These are phyloP conservation scores for Hypseocharis bilobata DNA, from an alignment of 441 rosid genomes.

Conservation along the genomic window DNA sequence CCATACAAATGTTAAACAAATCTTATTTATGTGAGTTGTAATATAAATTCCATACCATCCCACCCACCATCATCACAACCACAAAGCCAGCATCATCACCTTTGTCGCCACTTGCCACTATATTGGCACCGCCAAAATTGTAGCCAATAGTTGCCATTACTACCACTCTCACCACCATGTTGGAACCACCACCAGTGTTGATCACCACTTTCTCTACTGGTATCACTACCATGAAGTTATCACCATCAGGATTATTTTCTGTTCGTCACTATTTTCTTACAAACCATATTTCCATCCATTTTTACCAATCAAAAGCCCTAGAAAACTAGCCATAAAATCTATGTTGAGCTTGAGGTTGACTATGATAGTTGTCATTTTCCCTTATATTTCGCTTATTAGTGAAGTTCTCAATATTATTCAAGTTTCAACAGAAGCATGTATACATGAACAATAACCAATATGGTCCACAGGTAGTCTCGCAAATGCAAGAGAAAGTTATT, in stretches of 20 bases:
- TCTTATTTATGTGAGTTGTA: neutral
- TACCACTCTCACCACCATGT: no score
- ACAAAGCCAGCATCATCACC: neutral
- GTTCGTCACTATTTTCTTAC: neutral
- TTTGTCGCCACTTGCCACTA: neutral
- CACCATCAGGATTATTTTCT: no score
- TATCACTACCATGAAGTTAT: no score
- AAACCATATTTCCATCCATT: conserved; percentile 1
- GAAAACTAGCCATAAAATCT: neutral
- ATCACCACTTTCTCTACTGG: no score
- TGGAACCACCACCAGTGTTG: no score
- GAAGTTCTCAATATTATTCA: neutral
- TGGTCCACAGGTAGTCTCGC: neutral
- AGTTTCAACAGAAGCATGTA: neutral
- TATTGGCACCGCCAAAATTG: neutral
- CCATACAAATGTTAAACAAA: neutral
- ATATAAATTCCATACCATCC: no score
- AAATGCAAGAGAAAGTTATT: neutral
- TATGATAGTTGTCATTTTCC: neutral
- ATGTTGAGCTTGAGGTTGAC: neutral
- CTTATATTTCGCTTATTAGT: neutral
- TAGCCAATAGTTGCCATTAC: neutral
- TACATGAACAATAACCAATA: neutral
- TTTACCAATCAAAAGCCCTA: neutral
- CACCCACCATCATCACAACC: neutral